These are phyloP conservation scores for Platanus orientalis DNA, from an alignment of 164 flowering plant species.

Conservation along the genomic window DNA sequence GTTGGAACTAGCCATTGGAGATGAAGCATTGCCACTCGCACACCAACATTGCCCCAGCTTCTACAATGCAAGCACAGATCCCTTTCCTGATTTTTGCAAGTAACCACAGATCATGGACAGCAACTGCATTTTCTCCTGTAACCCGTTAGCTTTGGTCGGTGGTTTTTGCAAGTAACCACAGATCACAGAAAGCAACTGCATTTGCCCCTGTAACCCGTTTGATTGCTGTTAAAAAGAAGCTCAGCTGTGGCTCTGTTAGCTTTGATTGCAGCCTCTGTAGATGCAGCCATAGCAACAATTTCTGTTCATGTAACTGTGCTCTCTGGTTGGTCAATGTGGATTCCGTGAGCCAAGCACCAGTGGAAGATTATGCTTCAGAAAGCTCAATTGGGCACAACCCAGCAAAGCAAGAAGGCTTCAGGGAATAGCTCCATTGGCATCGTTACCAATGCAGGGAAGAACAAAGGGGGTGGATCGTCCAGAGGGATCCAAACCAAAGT, in stretches of 20 bases:
- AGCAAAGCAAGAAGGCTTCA: too few species aligned
- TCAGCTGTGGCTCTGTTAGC: conserved; percentile 79
- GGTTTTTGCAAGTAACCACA: conserved; percentile 77
- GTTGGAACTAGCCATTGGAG: too few species aligned
- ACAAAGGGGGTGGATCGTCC: too few species aligned
- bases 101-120: too few species aligned
- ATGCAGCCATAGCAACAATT: conserved; percentile 30
- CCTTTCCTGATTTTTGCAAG: too few species aligned
- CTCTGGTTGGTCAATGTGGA: conserved; percentile 57
- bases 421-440: too few species aligned
- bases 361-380: conserved; percentile 66
- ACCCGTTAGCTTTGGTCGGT: too few species aligned
- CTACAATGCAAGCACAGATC: conserved; percentile 88
- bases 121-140: too few species aligned
- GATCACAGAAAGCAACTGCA: conserved; percentile 73
- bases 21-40: too few species aligned
- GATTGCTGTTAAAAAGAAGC: conserved; percentile 63
- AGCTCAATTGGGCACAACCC: conserved; percentile 79
- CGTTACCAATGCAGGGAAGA: too few species aligned
- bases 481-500: too few species aligned
- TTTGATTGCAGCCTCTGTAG: conserved; percentile 62
- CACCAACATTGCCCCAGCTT: conserved; percentile 96
- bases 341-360: conserved; percentile 74
- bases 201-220: conserved; percentile 50
- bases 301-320: conserved; percentile 36